Percentiles rank a stretch among this genome's conserved stretches.
These are phyloP conservation scores for Schoenoplectus tabernaemontani DNA, from an alignment of 202 grass and related monocot species.

Conservation along the genomic window DNA sequence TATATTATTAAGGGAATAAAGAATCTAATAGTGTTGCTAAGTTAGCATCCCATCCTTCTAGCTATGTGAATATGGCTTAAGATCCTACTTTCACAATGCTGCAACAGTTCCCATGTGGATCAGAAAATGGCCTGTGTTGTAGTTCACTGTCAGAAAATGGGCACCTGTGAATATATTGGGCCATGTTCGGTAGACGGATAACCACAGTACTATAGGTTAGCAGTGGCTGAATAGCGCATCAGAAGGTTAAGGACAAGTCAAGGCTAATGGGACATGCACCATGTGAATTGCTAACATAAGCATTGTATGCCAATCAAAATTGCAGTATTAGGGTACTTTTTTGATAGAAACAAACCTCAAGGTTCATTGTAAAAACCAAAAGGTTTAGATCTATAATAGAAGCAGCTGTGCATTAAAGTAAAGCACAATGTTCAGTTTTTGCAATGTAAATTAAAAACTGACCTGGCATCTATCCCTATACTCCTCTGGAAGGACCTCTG, in stretches of 20 bases:
- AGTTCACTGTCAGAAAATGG: no score
- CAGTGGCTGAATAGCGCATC: background rate
- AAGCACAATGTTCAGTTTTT: background rate
- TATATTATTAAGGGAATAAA: no score
- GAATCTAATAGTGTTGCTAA: background rate
- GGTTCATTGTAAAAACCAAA: background rate
- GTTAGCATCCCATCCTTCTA: background rate
- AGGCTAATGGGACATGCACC: background rate
- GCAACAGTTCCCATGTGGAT: background rate
- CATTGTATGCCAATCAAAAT: background rate
- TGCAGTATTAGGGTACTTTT: background rate
- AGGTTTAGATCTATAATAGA: background rate
- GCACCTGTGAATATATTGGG: no score
- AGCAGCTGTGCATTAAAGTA: background rate
- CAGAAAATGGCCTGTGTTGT: background rate
- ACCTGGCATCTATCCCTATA: constrained; percentile 76
- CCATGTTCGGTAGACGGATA: background rate
- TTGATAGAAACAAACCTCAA: background rate
- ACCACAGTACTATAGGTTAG: background rate
- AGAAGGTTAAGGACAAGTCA: background rate
- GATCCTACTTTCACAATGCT: background rate
- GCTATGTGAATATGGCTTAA: background rate
- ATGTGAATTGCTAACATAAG: background rate
- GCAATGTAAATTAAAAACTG: background rate
- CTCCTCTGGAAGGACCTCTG: constrained; percentile 80